Evolutionary conservation across 495 filamentous ascomycete species (phyloP).

Genomic region (Hypoxylon cercidicola): DNA sequence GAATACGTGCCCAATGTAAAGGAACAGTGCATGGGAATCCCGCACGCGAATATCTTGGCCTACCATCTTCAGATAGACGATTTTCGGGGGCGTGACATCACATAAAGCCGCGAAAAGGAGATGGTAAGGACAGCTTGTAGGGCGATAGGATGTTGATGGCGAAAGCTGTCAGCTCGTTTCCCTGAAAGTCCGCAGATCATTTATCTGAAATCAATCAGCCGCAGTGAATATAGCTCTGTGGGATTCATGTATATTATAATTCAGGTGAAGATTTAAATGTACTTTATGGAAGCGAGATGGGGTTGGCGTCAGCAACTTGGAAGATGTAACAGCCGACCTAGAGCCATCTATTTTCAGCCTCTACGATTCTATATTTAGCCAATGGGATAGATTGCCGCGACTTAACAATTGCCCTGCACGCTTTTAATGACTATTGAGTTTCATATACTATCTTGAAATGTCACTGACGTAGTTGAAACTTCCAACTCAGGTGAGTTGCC

Average conservation of each 20-base stretch:
- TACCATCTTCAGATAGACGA: slow-evolving; percentile 3
- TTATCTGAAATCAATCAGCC: slow-evolving; percentile 19
- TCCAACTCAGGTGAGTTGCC: not conserved
- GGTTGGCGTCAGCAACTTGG: slow-evolving; percentile 35
- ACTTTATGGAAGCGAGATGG: slow-evolving; percentile 5
- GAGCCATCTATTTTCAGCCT: slow-evolving; percentile 22
- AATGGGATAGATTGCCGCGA: not conserved
- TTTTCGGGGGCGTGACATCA: slow-evolving; percentile 3
- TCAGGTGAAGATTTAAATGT: slow-evolving; percentile 12
- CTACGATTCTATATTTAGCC: slow-evolving; percentile 27
- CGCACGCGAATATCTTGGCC: slow-evolving; percentile 7
- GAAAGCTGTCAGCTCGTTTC: slow-evolving; percentile 11
- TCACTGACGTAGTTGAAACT: not conserved
- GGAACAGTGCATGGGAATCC: not conserved
- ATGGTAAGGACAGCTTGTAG: slow-evolving; percentile 1
- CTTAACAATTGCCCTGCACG: not conserved
- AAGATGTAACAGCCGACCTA: not conserved
- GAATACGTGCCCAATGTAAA: not conserved
- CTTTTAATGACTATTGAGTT: no score
- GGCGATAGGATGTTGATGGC: slow-evolving; percentile 4
- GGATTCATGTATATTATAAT: slow-evolving; percentile 8
- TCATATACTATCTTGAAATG: not conserved
- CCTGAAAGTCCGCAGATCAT: slow-evolving; percentile 9
- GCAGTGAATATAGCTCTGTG: slow-evolving; percentile 4
- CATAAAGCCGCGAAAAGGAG: slow-evolving; percentile 5